Evolutionary conservation across 1,139 yeast genomes (phyloP).

Genomic region (Suhomyces choctaworum): DNA sequence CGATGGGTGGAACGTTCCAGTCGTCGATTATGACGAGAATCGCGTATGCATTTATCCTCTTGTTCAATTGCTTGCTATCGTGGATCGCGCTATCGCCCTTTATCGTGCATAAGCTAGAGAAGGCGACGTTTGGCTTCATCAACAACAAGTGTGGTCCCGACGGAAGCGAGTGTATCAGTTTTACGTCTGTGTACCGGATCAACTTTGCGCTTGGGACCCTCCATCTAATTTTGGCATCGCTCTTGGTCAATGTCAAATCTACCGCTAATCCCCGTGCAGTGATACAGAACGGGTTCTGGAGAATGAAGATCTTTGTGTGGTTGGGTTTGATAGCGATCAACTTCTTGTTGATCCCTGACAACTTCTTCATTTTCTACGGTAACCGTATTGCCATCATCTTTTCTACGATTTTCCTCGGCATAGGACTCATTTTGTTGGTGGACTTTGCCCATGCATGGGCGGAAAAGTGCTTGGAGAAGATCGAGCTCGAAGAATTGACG

Average conservation of each 20-base stretch:
- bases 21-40: constrained; percentile 72
- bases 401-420: constrained; percentile 81
- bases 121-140: constrained; percentile 67
- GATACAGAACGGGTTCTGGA: constrained; percentile 93
- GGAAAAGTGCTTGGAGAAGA: constrained; percentile 87
- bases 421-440: constrained; percentile 85
- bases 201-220: constrained; percentile 84
- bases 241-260: constrained; percentile 73
- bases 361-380: constrained; percentile 86
- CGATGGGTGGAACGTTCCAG: constrained; percentile 61
- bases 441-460: constrained; percentile 99
- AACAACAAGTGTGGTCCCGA: constrained; percentile 65
- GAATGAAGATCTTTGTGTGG: constrained; percentile 68
- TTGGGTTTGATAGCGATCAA: constrained; percentile 56
- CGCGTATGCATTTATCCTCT: constrained; percentile 76
- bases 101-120: constrained; percentile 72
- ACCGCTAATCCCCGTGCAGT: constrained; percentile 78
- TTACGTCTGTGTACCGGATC: constrained; percentile 88
- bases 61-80: constrained; percentile 77
- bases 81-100: constrained; percentile 91
- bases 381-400: constrained; percentile 83
- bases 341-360: constrained; percentile 77
- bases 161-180: constrained; percentile 87
- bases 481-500: constrained; percentile 81
- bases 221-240: constrained; percentile 69